These are phyloP conservation scores for Coleophoma crateriformis DNA, from an alignment of 2,329 filamentous ascomycete species.

Conservation along the genomic window DNA sequence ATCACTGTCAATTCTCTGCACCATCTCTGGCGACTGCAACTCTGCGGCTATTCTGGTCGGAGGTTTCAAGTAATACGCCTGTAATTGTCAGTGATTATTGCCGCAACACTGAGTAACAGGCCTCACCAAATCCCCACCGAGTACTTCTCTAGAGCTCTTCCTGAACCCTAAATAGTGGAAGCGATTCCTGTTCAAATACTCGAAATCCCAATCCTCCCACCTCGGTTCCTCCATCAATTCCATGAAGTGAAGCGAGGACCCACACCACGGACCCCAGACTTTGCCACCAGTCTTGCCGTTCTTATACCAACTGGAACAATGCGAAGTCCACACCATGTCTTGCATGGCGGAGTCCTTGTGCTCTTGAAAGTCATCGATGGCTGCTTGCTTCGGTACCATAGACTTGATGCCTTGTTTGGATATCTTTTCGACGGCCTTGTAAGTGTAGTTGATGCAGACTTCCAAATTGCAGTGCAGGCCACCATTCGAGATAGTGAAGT, in stretches of 20 bases:
- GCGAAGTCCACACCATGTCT: constrained; percentile 1
- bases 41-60: too few species aligned
- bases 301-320: constrained; percentile 1
- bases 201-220: constrained; percentile 1
- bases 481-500: constrained; percentile 1
- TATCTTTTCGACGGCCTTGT: neutral
- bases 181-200: neutral
- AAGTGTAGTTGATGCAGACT: neutral
- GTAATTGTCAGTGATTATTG: too few species aligned
- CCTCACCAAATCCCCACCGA: too few species aligned
- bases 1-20: too few species aligned
- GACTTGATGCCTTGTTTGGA: neutral
- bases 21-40: too few species aligned
- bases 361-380: neutral
- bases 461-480: neutral
- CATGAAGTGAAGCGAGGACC: constrained; percentile 1
- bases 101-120: too few species aligned
- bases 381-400: neutral
- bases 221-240: neutral
- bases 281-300: neutral
- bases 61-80: too few species aligned
- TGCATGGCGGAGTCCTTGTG: neutral
- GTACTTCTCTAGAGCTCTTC: too few species aligned
- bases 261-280: neutral
- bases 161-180: too few species aligned